phyloP scores from a whole-genome alignment of 805 yeast species.

The Yarrowia sp. region DNA sequence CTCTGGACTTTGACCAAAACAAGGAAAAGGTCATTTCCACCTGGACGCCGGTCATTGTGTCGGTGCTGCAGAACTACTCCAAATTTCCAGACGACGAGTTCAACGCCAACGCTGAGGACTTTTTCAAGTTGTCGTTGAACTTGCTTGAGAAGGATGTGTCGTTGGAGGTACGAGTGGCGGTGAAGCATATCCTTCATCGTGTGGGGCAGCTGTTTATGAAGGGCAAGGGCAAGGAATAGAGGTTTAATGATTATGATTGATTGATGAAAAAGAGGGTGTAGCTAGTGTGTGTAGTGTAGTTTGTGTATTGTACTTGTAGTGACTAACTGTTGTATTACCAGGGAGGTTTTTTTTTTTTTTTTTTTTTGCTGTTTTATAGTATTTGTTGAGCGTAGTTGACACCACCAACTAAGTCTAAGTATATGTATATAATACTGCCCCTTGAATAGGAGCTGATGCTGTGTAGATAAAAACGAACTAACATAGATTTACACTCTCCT shows the following conservation, averaged over 20 bases:
- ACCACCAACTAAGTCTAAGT: too few relatives aligned
- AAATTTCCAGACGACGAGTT: conserved; percentile 57
- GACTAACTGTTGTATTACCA: too few relatives aligned
- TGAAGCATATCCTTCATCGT: conserved; percentile 42
- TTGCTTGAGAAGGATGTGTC: conserved; percentile 41
- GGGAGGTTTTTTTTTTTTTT: too few relatives aligned
- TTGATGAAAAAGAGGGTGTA: too few relatives aligned
- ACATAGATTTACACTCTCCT: too few relatives aligned
- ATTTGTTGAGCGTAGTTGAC: too few relatives aligned
- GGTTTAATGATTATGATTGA: background rate
- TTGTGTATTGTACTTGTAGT: background rate
- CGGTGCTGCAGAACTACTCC: conserved; percentile 76
- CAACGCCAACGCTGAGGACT: conserved; percentile 33
- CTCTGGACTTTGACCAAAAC: conserved; percentile 52
- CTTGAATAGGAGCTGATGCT: too few relatives aligned
- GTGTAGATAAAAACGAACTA: too few relatives aligned
- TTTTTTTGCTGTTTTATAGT: too few relatives aligned
- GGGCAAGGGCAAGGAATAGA: conserved; percentile 19
- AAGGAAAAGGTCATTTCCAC: conserved; percentile 77
- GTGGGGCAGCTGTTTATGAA: conserved; percentile 46
- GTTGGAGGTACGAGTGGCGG: conserved; percentile 39
- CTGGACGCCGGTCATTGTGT: conserved; percentile 91
- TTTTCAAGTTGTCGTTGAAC: conserved; percentile 38
- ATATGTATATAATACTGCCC: too few relatives aligned
- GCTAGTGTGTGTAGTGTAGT: background rate